Base-by-base conservation (phyloP, 225 moss, liverwort and hornwort species). In the Marchantia paleacea region DNA sequence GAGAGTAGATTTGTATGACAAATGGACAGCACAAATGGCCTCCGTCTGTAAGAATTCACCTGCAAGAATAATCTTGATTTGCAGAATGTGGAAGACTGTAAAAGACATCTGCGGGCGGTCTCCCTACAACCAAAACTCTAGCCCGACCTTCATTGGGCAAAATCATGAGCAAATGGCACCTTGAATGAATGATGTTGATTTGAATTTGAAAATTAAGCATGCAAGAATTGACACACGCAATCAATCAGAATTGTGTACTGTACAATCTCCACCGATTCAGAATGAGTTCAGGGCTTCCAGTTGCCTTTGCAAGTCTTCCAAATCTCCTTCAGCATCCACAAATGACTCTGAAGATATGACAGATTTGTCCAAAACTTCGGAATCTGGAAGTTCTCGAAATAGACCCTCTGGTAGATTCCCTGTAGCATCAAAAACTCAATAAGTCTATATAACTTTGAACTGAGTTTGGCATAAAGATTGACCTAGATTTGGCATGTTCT, bases 301-400 rank as follows among this genome's bases (percentile, higher is more conserved):
- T 76, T 94, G 95, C 86, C 85, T 93, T 88, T 91, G 92, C 85
- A 99, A 88, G 79, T 92, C 97, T 85, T 92, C 97, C 89, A 99
- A 88, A 80, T 95, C 95, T 75, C 88, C 95, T 65, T 84, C 97
- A 85, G 89, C 85, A 81, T 91, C 86, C 58, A 90, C 90, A 79
- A 90, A 92, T 18, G 89, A 87, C 57, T 82, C 83, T 26, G 82
- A 90, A 7, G 85, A 83, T 70, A 89, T 84, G 69, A 90, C 92
- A 29, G 89, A 79, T 50, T 89, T 89, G 81, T 91, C 91, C 68
- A 86, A 74, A 8, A 86, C 55, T 75, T 94, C 95, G 12, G 95
- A 88, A 78, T 95, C 95, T 1, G 95, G 97, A 82, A 99, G 91
- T 84, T 99, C 94, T 73, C 86, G 91, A 50, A 91, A 86, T 58